Base-by-base conservation (phyloP, 345 rosid species). In the Populus pruinosa region DNA sequence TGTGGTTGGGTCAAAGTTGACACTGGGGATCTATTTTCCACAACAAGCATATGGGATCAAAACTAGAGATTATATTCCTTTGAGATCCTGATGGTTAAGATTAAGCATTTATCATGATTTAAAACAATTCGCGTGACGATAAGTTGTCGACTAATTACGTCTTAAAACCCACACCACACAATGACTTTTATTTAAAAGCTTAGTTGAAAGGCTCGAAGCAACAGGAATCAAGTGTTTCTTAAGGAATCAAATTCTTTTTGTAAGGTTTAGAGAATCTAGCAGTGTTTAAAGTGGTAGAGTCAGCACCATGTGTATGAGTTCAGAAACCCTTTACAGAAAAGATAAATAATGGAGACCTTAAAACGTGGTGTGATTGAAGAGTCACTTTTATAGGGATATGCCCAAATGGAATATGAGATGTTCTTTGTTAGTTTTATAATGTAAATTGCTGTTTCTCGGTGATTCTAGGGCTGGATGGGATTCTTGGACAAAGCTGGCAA, bases 141-240 rank as follows among this genome's bases (percentile, higher is more conserved):
- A 73, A 49, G 41, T 14, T 33, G 77, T 47, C 80, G 83, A 75
- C 82, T 71, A 77, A n/a, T 62, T 21, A 44, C 56, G 43, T 76
- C 38, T 38, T 11, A 25, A 31, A 50, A 83, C 63, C 33, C 33
- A 33, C 36, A 44, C 62, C 67, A 55, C n/a, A 8, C 18, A 55
- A 39, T 56, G 69, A 35, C 70, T 50, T 77, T 70, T 67, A 44
- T 77, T 70, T 67, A 44, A 53, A 23, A 55, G 33, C 63, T 38
- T 77, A 59, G 39, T 25, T 23, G 47, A 64, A 33, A 36, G 68
- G 67, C 50, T 50, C 35, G 41, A 59, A 72, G 49, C 38, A 75
- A 25, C 13, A 39, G 83, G 81, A 84, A 78, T 87, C 83, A 71
- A 76, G 78, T 80, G 73, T 50, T 83, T 72, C 70, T 59, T 17